Percentiles rank a stretch among this genome's conserved stretches.
Conservation (phyloP, 2,329 filamentous ascomycete genomes). For the Paecilomyces fulvus region DNA sequence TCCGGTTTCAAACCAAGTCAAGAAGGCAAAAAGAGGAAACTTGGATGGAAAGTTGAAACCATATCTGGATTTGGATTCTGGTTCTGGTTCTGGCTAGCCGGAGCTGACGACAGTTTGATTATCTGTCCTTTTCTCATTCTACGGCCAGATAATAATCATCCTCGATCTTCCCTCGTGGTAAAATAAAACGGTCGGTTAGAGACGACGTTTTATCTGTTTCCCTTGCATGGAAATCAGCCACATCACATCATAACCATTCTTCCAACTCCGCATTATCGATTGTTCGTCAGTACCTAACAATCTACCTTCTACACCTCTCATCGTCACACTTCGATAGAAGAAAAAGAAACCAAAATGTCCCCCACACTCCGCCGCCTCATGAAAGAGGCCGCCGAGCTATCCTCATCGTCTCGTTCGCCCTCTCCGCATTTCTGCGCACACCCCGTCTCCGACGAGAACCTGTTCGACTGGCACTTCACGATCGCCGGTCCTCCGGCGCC, state of each 20-base stretch:
- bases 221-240: conserved; percentile 17
- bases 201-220: too few relatives aligned
- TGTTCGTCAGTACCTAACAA: too few relatives aligned
- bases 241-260: conserved; percentile 29
- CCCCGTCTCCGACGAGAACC: conserved; percentile 70
- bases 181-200: too few relatives aligned
- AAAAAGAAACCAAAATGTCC: conserved; percentile 12
- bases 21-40: background rate
- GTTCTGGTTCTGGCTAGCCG: too few relatives aligned
- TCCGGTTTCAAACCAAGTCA: background rate
- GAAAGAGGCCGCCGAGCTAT: conserved; percentile 83
- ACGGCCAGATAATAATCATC: too few relatives aligned
- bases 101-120: background rate
- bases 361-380: conserved; percentile 39
- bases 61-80: background rate
- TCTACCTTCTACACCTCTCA: too few relatives aligned
- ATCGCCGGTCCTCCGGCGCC: conserved; percentile 74
- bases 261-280: conserved; percentile 14
- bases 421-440: conserved; percentile 78
- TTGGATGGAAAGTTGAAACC: background rate
- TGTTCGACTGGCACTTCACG: conserved; percentile 99
- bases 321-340: too few relatives aligned
- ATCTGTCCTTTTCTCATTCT: background rate
- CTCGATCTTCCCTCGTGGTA: too few relatives aligned
- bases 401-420: conserved; percentile 60